Percentiles rank a stretch among this genome's conserved stretches.
Conservation (phyloP, 345 rosid genomes). For the Salix koriyanagi region DNA sequence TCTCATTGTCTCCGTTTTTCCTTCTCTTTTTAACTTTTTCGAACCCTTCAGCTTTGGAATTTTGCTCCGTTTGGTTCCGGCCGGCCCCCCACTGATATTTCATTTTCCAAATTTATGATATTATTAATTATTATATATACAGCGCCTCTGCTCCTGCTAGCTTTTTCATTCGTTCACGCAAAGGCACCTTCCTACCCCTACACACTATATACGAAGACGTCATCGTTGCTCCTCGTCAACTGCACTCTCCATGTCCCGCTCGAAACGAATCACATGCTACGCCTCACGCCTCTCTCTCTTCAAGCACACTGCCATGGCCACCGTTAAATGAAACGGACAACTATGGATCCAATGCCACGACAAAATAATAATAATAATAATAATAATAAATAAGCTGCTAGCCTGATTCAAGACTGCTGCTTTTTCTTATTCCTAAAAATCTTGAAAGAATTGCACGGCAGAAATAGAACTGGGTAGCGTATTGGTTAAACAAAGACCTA, state of each 20-base stretch:
- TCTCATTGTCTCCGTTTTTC: not conserved
- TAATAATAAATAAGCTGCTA: too few relatives aligned
- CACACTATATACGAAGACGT: too few relatives aligned
- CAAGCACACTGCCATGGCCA: not conserved
- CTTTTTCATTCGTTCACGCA: slow-evolving; percentile 3
- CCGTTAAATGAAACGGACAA: not conserved
- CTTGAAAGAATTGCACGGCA: not conserved
- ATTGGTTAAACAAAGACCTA: too few relatives aligned
- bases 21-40: not conserved
- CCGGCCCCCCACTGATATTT: not conserved
- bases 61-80: not conserved
- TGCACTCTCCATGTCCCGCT: not conserved
- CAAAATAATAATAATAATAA: too few relatives aligned
- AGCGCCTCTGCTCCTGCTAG: not conserved
- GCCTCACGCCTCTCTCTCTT: not conserved
- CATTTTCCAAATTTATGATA: not conserved
- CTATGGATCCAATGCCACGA: not conserved
- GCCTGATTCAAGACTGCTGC: too few relatives aligned
- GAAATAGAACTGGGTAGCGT: too few relatives aligned
- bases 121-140: too few relatives aligned
- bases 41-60: not conserved
- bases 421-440: not conserved
- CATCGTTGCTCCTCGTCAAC: not conserved
- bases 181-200: not conserved
- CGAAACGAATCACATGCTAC: not conserved